phyloP scores from a whole-genome alignment of 108 stramenopile species.

The Cyclotella baltica region DNA sequence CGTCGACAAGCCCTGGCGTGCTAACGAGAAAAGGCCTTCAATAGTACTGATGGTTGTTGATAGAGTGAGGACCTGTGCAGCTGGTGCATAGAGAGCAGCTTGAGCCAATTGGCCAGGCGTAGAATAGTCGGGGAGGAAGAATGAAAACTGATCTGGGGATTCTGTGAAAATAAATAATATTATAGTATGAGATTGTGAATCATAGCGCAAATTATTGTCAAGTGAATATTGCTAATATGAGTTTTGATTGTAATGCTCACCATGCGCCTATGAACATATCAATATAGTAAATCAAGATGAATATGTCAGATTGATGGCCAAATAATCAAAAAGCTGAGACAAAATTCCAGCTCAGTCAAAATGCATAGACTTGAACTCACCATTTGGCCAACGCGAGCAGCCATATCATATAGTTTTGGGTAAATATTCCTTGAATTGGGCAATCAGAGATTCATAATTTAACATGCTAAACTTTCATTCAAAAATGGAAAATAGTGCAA shows the following conservation, averaged over 20 bases:
- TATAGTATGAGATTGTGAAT: no score
- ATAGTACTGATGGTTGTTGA: slow-evolving; percentile 22
- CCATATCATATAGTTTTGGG: slow-evolving; percentile 26
- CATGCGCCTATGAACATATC: neutral
- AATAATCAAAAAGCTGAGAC: neutral
- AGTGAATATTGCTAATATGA: no score
- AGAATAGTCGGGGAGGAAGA: slow-evolving; percentile 53
- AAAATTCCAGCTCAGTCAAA: no score
- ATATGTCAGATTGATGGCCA: no score
- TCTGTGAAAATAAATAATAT: no score
- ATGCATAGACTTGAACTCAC: no score
- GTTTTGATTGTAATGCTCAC: no score
- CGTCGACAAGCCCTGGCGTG: slow-evolving; percentile 12
- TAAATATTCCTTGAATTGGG: slow-evolving; percentile 16
- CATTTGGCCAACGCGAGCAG: slow-evolving; percentile 54
- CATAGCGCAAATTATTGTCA: no score
- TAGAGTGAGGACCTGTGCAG: slow-evolving; percentile 49
- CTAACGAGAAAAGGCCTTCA: slow-evolving; percentile 40
- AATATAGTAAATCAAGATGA: neutral
- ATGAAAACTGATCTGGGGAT: slow-evolving; percentile 60
- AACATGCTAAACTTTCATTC: neutral
- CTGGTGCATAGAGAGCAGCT: slow-evolving; percentile 53
- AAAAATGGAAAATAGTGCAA: neutral
- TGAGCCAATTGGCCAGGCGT: slow-evolving; percentile 34
- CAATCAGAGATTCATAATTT: slow-evolving; percentile 30